Evolutionary conservation across 164 flowering plant genomes (phyloP), one percentile per base, ranked within the genome.

Genomic region (Cinnamomum micranthum): DNA sequence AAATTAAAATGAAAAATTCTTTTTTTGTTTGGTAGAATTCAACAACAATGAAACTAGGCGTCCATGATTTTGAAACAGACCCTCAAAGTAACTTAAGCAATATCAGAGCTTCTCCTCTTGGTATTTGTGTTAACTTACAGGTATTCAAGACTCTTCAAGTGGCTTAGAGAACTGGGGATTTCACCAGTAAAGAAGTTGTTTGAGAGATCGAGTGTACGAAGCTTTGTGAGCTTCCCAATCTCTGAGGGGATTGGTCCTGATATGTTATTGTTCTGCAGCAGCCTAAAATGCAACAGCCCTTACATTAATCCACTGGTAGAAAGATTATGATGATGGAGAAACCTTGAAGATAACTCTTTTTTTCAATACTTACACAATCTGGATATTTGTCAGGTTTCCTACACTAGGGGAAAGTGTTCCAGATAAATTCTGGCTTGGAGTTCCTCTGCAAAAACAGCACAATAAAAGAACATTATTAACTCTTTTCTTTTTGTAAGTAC

Each of bases 321-420:
- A 59, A 50, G 58, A 11, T 13, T 65, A 64, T 50, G n/a, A 19
- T 19, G 60, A 70, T 28, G 2, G 6, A 24, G 59, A 75, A 23
- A 69, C 24, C 4, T 23, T 12, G 7, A 60, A 51, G 31, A 9
- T 20, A 22, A 25, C 67, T 28, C n/a, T 25, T 35, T 9, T 19
- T 70, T 23, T 25, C 15, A 0, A 35, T 73, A 80, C 97, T 92
- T 78, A 96, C 99, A 96, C 74, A 65, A 35, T 78, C 80, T 90
- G 92, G n/a, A 96, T 92, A 84, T 92, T 89, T 69, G 98, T 96
- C 82, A 96, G 84, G 86, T 94, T 94, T 28, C 92, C 93, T 17
- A 96, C 87, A 74, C 95, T 92, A 65, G 91, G 88, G 41, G 97
- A 88, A 28, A 96, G 87, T 20, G 78, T 82, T 5, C 99, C 99